Conservation (phyloP, 2,329 filamentous ascomycete genomes). For the Colletotrichum cereale region DNA sequence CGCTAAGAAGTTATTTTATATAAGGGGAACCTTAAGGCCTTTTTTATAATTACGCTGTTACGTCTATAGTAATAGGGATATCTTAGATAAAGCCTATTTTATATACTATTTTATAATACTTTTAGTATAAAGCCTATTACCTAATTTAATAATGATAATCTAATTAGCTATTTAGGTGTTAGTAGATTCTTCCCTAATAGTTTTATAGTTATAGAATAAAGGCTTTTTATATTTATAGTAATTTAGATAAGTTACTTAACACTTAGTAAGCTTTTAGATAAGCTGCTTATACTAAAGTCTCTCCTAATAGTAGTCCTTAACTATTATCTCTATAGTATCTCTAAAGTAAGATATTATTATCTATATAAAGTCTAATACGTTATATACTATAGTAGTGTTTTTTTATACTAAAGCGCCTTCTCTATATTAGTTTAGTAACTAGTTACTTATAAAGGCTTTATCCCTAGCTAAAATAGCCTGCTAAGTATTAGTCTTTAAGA, state of each 20-base stretch:
- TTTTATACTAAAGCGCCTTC: too few relatives aligned
- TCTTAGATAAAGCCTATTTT: neutral
- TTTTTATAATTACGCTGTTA: neutral
- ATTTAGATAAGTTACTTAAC: rapidly evolving
- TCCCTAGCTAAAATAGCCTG: too few relatives aligned
- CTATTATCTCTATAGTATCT: too few relatives aligned
- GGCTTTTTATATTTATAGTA: neutral
- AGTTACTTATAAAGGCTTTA: too few relatives aligned
- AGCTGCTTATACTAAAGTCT: neutral
- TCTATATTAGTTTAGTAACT: too few relatives aligned
- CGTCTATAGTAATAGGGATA: neutral
- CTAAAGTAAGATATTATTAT: too few relatives aligned
- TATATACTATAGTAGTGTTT: too few relatives aligned
- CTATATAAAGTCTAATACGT: too few relatives aligned
- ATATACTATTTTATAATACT: neutral
- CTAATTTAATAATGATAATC: neutral
- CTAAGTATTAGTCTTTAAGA: too few relatives aligned
- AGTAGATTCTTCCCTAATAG: neutral
- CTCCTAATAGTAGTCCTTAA: too few relatives aligned
- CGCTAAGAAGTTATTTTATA: rapidly evolving
- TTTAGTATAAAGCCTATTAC: neutral
- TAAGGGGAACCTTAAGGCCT: neutral
- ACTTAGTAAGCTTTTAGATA: neutral
- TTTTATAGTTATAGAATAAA: neutral
- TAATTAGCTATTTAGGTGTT: too few relatives aligned